phyloP scores from a whole-genome alignment of 331 rosid species.

The Telfairia occidentalis region DNA sequence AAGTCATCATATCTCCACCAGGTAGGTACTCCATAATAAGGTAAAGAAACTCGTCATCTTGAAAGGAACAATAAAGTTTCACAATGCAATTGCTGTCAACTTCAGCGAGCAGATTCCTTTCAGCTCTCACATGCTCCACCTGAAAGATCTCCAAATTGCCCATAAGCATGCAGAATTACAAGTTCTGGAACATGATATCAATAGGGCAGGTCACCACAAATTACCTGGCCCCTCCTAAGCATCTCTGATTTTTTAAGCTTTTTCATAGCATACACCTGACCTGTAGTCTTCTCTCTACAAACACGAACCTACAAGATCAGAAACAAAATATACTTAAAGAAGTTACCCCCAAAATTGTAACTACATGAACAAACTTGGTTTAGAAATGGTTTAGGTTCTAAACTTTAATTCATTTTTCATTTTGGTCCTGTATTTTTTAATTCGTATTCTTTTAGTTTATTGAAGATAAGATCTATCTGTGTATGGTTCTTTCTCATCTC shows the following conservation, averaged over 20 bases:
- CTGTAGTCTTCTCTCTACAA: constrained; percentile 77
- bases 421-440: not conserved
- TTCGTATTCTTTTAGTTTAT: no score
- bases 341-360: not conserved
- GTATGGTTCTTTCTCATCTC: no score
- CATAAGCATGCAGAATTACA: constrained; percentile 10
- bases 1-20: constrained; percentile 99
- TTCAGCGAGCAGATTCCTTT: constrained; percentile 96
- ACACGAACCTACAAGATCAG: constrained; percentile 70
- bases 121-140: constrained; percentile 97
- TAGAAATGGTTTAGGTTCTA: not conserved
- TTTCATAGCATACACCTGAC: constrained; percentile 91
- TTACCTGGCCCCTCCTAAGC: constrained; percentile 99
- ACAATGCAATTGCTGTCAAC: constrained; percentile 97
- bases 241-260: constrained; percentile 94
- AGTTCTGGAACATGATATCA: constrained; percentile 9
- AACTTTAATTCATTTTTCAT: not conserved
- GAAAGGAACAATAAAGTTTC: constrained; percentile 89
- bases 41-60: constrained; percentile 80
- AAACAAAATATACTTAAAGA: constrained; percentile 18
- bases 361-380: not conserved
- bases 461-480: no score
- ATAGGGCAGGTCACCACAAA: constrained; percentile 15
- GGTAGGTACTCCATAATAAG: constrained; percentile 98
- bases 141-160: constrained; percentile 17